These are phyloP conservation scores for Microthlaspi erraticum DNA, from an alignment of 345 rosid genomes.

Conservation along the genomic window DNA sequence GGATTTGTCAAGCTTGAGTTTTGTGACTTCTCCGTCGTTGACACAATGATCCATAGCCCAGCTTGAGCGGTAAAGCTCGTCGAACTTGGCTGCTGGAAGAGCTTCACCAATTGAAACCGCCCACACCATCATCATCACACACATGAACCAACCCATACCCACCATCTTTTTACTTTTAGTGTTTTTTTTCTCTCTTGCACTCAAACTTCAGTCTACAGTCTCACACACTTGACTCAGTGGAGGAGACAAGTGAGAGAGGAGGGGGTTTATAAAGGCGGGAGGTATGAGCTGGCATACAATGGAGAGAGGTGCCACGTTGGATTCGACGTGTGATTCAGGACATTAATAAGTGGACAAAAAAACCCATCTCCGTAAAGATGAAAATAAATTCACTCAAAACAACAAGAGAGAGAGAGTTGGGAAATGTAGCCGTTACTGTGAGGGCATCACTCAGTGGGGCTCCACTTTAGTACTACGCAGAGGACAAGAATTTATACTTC, in stretches of 20 bases:
- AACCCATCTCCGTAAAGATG: conserved; percentile 24
- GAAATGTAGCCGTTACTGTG: conserved; percentile 56
- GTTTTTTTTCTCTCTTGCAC: neutral
- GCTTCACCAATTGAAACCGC: conserved; percentile 29
- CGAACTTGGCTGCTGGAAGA: conserved; percentile 60
- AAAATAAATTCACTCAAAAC: conserved; percentile 28
- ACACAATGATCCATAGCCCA: conserved; percentile 89
- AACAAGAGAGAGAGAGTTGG: conserved; percentile 27
- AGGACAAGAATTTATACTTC: conserved; percentile 48
- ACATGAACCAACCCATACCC: conserved; percentile 47
- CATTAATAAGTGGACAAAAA: conserved; percentile 34
- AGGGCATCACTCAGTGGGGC: conserved; percentile 43
- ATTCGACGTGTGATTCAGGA: conserved; percentile 44
- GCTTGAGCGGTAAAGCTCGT: conserved; percentile 76
- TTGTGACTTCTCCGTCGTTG: conserved; percentile 81
- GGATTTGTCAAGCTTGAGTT: conserved; percentile 84
- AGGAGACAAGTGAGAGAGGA: conserved; percentile 24
- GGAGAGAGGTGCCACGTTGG: conserved; percentile 51
- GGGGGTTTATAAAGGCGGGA: conserved; percentile 31
- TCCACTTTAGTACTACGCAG: conserved; percentile 44
- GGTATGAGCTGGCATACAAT: conserved; percentile 46
- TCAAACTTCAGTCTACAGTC: conserved; percentile 20
- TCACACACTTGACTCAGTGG: conserved; percentile 18
- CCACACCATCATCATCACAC: conserved; percentile 47
- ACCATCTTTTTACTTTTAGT: conserved; percentile 17